phyloP scores from a whole-genome alignment of 495 filamentous ascomycete genomes.

The Bombardia bombarda region DNA sequence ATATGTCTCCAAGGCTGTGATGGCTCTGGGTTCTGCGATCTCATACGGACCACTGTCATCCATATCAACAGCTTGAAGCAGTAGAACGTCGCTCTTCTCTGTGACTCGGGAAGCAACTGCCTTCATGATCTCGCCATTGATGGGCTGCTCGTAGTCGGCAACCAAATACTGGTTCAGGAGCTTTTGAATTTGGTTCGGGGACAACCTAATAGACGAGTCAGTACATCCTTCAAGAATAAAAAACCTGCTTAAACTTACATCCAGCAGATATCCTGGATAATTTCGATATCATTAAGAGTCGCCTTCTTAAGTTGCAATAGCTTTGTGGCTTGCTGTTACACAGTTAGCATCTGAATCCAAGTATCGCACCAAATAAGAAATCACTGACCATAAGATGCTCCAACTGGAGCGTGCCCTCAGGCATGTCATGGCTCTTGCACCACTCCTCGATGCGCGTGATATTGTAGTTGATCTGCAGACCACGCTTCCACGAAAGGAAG shows the following conservation, averaged over 20 bases:
- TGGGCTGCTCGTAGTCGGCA: conserved; percentile 98
- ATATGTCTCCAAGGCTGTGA: conserved; percentile 95
- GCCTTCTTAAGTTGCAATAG: conserved; percentile 98
- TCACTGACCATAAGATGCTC: conserved; percentile 89
- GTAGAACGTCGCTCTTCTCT: conserved; percentile 94
- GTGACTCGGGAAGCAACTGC: conserved; percentile 94
- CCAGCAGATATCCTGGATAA: conserved; percentile 99
- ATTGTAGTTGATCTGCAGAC: conserved; percentile 99
- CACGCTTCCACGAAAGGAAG: conserved; percentile 99
- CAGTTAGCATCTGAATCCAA: conserved; percentile 17
- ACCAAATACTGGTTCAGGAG: conserved; percentile 97
- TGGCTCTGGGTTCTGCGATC: conserved; percentile 92
- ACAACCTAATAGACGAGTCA: conserved; percentile 55
- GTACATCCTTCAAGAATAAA: too few relatives aligned
- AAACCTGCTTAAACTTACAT: too few relatives aligned
- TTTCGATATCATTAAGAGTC: conserved; percentile 97
- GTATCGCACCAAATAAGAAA: background rate
- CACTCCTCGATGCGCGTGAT: conserved; percentile 99
- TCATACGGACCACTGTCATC: conserved; percentile 99
- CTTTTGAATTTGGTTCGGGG: conserved; percentile 98
- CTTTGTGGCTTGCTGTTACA: conserved; percentile 84
- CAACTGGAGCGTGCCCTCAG: conserved; percentile 91
- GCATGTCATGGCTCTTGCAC: conserved; percentile 99
- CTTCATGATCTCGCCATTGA: conserved; percentile 99
- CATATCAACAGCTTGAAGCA: conserved; percentile 93